Evolutionary conservation across 1,139 yeast genomes (phyloP).

Genomic region (Yamadazyma trypodendri): DNA sequence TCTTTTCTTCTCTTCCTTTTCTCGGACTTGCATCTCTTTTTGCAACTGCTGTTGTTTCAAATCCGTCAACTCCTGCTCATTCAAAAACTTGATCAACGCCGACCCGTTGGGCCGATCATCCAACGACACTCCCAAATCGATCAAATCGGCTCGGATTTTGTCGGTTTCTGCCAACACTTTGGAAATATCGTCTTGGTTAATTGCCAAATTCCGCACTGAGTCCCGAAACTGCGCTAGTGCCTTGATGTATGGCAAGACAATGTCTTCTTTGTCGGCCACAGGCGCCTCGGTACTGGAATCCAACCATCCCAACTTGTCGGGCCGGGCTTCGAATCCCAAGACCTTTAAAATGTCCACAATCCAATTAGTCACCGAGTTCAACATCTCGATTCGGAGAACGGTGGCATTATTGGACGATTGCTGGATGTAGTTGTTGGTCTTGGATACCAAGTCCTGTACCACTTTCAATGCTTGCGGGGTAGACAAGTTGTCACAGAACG

Average conservation of each 20-base stretch:
- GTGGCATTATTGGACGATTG: slow-evolving; percentile 43
- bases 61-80: slow-evolving; percentile 64
- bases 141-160: slow-evolving; percentile 51
- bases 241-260: slow-evolving; percentile 76
- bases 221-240: slow-evolving; percentile 81
- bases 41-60: slow-evolving; percentile 61
- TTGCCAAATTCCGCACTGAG: slow-evolving; percentile 70
- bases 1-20: slow-evolving; percentile 41
- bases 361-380: slow-evolving; percentile 64
- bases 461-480: slow-evolving; percentile 72
- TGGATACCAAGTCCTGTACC: slow-evolving; percentile 66
- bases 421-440: slow-evolving; percentile 69
- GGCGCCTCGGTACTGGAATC: slow-evolving; percentile 23
- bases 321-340: slow-evolving; percentile 72
- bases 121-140: slow-evolving; percentile 74
- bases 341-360: slow-evolving; percentile 67
- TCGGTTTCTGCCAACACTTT: slow-evolving; percentile 55
- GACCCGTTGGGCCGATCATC: slow-evolving; percentile 85
- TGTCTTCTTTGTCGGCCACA: slow-evolving; percentile 54
- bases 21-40: slow-evolving; percentile 47
- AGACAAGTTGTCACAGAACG: slow-evolving; percentile 85
- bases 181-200: slow-evolving; percentile 53
- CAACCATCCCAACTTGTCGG: slow-evolving; percentile 79
- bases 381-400: slow-evolving; percentile 60
- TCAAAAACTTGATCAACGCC: slow-evolving; percentile 80